Evolutionary conservation across 75 land plant species (phyloP), one percentile per base, ranked within the genome.

Genomic region (Cunninghamia lanceolata): DNA sequence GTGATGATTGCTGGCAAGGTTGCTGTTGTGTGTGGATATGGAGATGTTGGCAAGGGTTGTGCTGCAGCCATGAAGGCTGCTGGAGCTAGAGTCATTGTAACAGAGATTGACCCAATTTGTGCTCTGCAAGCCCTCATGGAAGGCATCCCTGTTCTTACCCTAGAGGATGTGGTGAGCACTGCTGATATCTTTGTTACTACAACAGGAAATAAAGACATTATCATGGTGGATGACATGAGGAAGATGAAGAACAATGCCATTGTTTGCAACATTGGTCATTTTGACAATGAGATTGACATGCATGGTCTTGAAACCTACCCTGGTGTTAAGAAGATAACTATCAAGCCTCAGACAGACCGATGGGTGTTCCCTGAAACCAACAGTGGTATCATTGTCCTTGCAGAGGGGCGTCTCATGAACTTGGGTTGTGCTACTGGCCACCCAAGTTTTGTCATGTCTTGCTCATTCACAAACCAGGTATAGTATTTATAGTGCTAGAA

Each of bases 11-110:
- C 53, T 50, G 53, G 53, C 15, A 50, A 50, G 53, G 53, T 50
- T 50, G 53, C 90, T 3, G 92, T 95, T 79, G 97, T 97, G 56
- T 93, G 91, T 86, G 97, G 99, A 4, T 97, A 93, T 84, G 99
- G 99, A 66, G 97, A 97, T 93, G 99, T 97, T 47, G 99, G 97
- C 28, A 97, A 95, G 93, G 99, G 97, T 54, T 97, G 99, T 90
- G 99, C 97, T 47, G 88, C 93, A 66, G 99, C 97, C 78, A 85
- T 97, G 84, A 97, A 95, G 89, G 92, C 89, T 34, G 96, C 96
- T 36, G 99, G 99, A 59, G 96, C 99, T 17, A 93, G 97, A 30
- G 99, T 96, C 35, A 87, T 95, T 70, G 96, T 96, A 13, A 95
- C 99, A 36, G 53, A 50, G 53, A 50, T 50, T 50, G 53, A 50